A percentile compares a stretch with the other conserved stretches of the same genome.
Evolutionary conservation across 768 basidiomycete genomes (phyloP).

Genomic region (Roridomyces roridus): DNA sequence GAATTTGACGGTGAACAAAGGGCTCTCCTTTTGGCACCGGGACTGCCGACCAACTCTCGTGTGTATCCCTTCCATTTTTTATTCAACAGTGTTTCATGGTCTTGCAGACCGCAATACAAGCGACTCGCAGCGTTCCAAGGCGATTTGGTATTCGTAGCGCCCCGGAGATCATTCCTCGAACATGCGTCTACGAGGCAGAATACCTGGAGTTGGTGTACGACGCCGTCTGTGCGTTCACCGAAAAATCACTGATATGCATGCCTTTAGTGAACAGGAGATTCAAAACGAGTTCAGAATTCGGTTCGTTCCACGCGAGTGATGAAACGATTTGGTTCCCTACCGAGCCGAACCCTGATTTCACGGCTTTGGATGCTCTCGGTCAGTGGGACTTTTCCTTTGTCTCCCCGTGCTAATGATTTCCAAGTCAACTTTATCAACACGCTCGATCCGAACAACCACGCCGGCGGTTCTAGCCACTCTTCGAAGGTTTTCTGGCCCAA

Average conservation of each 20-base stretch:
- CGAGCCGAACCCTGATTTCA: not conserved
- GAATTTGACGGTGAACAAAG: not conserved
- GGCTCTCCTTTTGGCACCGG: conserved; percentile 13
- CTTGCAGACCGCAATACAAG: conserved; percentile 44
- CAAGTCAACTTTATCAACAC: conserved; percentile 24
- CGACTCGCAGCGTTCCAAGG: conserved; percentile 45
- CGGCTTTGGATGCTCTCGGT: not conserved
- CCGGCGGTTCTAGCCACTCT: not conserved
- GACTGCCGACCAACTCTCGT: not conserved
- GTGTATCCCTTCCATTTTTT: not conserved
- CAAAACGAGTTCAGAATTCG: conserved; percentile 32
- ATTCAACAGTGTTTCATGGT: not conserved
- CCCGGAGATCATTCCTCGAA: conserved; percentile 41
- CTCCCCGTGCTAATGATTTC: too few relatives aligned
- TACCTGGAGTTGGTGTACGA: conserved; percentile 36
- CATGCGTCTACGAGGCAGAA: conserved; percentile 36
- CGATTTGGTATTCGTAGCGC: conserved; percentile 40
- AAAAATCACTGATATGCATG: conserved; percentile 3
- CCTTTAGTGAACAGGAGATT: conserved; percentile 40
- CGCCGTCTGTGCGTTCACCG: too few relatives aligned
- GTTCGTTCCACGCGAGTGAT: conserved; percentile 29
- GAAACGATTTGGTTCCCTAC: conserved; percentile 18
- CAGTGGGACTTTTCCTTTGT: not conserved
- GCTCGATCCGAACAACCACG: conserved; percentile 32
- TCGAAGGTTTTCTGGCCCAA: conserved; percentile 16